These are phyloP conservation scores for Juglanconis oblonga DNA, from an alignment of 2,329 filamentous ascomycete genomes.

Conservation along the genomic window DNA sequence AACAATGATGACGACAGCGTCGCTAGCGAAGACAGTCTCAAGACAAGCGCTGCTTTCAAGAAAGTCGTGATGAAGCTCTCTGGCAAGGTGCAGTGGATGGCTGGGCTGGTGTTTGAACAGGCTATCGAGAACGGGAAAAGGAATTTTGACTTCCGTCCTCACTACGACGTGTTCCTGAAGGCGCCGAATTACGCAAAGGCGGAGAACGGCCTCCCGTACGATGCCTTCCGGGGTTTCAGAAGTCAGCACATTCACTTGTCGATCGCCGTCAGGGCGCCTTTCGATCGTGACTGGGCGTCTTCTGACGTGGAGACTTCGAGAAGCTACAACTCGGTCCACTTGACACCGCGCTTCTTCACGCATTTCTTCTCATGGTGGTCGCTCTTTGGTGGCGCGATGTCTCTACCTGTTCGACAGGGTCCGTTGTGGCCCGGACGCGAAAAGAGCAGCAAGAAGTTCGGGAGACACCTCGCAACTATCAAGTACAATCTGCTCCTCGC, in stretches of 20 bases:
- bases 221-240: slow-evolving; percentile 94
- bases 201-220: slow-evolving; percentile 59
- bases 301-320: slow-evolving; percentile 71
- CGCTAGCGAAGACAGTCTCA: slow-evolving; percentile 61
- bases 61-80: slow-evolving; percentile 99
- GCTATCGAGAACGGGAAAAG: slow-evolving; percentile 69
- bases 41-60: slow-evolving; percentile 82
- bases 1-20: slow-evolving; percentile 57
- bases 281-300: slow-evolving; percentile 81
- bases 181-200: slow-evolving; percentile 71
- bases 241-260: slow-evolving; percentile 97
- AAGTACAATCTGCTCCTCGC: slow-evolving; percentile 95
- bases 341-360: slow-evolving; percentile 94
- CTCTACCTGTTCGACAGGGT: slow-evolving; percentile 89
- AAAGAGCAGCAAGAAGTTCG: slow-evolving; percentile 98
- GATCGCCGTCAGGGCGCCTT: slow-evolving; percentile 82
- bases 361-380: slow-evolving; percentile 99
- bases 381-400: slow-evolving; percentile 92
- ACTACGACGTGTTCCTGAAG: slow-evolving; percentile 87
- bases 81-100: slow-evolving; percentile 89
- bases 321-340: slow-evolving; percentile 95
- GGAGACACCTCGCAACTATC: slow-evolving; percentile 93
- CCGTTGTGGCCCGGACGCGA: slow-evolving; percentile 87
- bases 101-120: slow-evolving; percentile 88
- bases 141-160: slow-evolving; percentile 85